Evolutionary conservation across 208 protist genomes (phyloP).

Genomic region (Hexamita inflata): DNA sequence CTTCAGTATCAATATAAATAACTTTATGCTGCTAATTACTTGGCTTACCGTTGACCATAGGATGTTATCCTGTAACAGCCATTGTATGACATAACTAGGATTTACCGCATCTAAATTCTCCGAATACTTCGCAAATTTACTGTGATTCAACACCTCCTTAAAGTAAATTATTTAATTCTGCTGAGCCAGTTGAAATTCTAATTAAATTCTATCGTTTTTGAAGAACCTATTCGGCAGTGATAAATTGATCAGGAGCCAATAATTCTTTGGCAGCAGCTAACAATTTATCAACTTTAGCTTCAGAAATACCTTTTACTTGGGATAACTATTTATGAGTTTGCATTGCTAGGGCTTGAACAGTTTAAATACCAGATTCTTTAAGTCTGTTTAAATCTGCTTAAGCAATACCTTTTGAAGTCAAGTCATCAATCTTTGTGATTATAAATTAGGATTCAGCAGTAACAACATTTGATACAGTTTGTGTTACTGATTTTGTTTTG

Average conservation of each 20-base stretch:
- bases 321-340: conserved; percentile 51
- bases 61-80: conserved; percentile 82
- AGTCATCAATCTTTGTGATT: conserved; percentile 11
- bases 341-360: conserved; percentile 52
- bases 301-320: conserved; percentile 84
- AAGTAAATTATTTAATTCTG: conserved; percentile 70
- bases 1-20: conserved; percentile 88
- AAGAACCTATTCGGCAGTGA: conserved; percentile 61
- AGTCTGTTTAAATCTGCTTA: conserved; percentile 58
- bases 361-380: conserved; percentile 49
- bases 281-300: conserved; percentile 90
- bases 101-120: conserved; percentile 78
- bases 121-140: conserved; percentile 64
- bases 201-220: conserved; percentile 63
- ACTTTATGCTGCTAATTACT: conserved; percentile 51
- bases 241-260: conserved; percentile 40
- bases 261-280: conserved; percentile 70
- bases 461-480: too few relatives aligned
- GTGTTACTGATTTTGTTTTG: too few relatives aligned
- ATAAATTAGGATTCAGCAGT: not conserved
- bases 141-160: conserved; percentile 84
- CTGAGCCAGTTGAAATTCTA: conserved; percentile 74
- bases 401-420: conserved; percentile 18
- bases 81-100: conserved; percentile 89
- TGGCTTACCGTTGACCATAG: conserved; percentile 56